Evolutionary conservation across 176 grass and related monocot genomes (phyloP), one percentile per base, ranked within the genome.

Genomic region (Oryza officinalis): DNA sequence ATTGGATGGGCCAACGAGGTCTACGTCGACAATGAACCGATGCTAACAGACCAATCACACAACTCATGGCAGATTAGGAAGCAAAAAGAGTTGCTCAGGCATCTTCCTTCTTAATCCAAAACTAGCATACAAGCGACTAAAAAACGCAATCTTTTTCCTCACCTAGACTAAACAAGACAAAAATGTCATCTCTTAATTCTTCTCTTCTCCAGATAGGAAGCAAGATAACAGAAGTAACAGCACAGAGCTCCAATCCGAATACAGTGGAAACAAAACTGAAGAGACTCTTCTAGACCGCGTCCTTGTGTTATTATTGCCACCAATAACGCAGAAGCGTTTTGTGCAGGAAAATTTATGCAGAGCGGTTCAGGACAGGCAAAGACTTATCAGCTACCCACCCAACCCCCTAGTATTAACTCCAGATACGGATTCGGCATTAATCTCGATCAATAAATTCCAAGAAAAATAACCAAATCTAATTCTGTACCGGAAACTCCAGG

Each of bases 361-460:
- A 49, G 74, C n/a, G 40, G 64, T 15, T 67, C n/a, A 60, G 67
- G 67, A 72, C 82, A 32, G 26, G 74, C 38, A 71, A 46, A 76
- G 77, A 77, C 83, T 89, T 57, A 49, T 15, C 46, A 71, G 27
- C 13, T 33, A 49, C 71, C 45, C 30, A 35, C 32, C 57, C 65
- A 69, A 69, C 65, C 37, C 72, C 40, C 18, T 18, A 67, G 6
- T 26, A 30, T 72, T 23, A 69, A 75, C 43, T 63, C 52, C 7
- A n/a, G 5, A 71, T 8, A 76, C 57, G 18, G 26, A 65, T n/a
- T 65, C 54, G 25, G 86, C 68, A 74, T 57, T 79, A 72, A 84
- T 74, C 63, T 63, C 27, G 28, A 68, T 66, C 68, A 80, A 88
- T 84, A 65, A 80, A 83, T 76, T 14, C 57, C 73, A 37, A 54